Conservation (phyloP, 768 basidiomycete genomes). For the Suillus bovinus region DNA sequence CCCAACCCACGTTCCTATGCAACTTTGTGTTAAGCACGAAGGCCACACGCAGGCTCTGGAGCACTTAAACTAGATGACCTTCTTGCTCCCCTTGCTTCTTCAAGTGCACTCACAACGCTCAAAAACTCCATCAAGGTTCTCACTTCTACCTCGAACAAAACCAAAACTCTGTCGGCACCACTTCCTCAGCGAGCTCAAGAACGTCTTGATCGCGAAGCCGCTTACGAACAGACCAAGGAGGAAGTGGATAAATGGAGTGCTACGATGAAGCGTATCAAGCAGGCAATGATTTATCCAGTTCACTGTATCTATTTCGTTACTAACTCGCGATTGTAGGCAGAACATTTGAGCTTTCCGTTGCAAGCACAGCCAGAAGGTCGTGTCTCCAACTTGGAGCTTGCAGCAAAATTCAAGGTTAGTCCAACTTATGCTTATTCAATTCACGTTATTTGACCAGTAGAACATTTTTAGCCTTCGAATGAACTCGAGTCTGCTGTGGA, state of each 20-base stretch:
- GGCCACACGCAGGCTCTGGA: conserved; percentile 37
- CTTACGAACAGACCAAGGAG: conserved; percentile 89
- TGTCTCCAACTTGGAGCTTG: conserved; percentile 72
- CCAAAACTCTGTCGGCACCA: conserved; percentile 72
- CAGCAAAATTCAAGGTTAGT: conserved; percentile 81
- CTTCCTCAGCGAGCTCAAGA: conserved; percentile 87
- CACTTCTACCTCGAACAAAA: conserved; percentile 52
- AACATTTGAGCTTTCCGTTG: conserved; percentile 84
- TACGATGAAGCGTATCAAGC: conserved; percentile 89
- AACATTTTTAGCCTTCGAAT: conserved; percentile 64
- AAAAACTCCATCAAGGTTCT: conserved; percentile 71
- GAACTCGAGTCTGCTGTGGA: conserved; percentile 85
- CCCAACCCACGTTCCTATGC: conserved; percentile 4
- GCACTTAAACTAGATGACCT: conserved; percentile 74
- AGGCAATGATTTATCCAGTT: conserved; percentile 44
- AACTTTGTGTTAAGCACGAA: not conserved
- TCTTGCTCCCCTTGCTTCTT: conserved; percentile 67
- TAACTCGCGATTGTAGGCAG: conserved; percentile 52
- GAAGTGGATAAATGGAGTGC: conserved; percentile 94
- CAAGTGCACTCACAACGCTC: conserved; percentile 59
- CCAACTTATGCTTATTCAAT: not conserved
- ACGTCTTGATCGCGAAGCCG: conserved; percentile 88
- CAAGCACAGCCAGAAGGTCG: conserved; percentile 59
- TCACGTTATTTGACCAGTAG: conserved; percentile 5
- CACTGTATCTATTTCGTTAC: not conserved